These are phyloP conservation scores for Dendrothele bispora DNA, from an alignment of 768 basidiomycete genomes.

Conservation along the genomic window DNA sequence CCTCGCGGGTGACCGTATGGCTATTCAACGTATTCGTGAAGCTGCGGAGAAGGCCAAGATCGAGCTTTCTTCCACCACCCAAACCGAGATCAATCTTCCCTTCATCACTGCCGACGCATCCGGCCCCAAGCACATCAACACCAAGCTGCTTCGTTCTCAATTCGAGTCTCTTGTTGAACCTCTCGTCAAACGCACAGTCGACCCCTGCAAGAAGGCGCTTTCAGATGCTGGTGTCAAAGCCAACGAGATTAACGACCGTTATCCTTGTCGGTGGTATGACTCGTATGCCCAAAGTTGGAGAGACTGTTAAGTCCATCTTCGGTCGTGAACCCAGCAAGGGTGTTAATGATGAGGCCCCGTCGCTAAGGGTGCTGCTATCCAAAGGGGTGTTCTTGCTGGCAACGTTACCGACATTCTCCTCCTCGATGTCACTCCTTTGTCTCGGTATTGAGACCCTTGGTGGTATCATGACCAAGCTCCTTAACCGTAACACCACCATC, in stretches of 20 bases:
- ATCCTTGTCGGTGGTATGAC: constrained; percentile 99
- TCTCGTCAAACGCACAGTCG: constrained; percentile 86
- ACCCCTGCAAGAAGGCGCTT: constrained; percentile 98
- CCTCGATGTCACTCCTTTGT: constrained; percentile 89
- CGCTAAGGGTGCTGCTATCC: constrained; percentile 96
- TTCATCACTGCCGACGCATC: constrained; percentile 97
- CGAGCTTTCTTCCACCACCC: constrained; percentile 89
- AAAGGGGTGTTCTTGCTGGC: constrained; percentile 96
- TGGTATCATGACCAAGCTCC: constrained; percentile 99
- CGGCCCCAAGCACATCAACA: constrained; percentile 97
- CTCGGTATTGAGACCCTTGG: constrained; percentile 96
- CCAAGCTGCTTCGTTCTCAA: constrained; percentile 82
- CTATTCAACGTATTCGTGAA: constrained; percentile 98
- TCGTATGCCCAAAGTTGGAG: constrained; percentile 94
- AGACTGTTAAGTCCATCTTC: constrained; percentile 92
- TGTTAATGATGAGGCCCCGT: constrained; percentile 99
- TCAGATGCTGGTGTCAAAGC: constrained; percentile 90
- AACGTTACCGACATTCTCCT: constrained; percentile 95
- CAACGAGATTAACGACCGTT: constrained; percentile 91
- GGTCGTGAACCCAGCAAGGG: constrained; percentile 98
- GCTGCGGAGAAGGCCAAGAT: constrained; percentile 99
- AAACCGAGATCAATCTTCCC: constrained; percentile 96
- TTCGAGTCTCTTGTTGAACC: constrained; percentile 85
- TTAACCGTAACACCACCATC: constrained; percentile 97
- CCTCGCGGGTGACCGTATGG: constrained; percentile 86